Evolutionary conservation across 805 yeast genomes (phyloP), one percentile per base, ranked within the genome.

Genomic region (Zygoascus bituminiphila): DNA sequence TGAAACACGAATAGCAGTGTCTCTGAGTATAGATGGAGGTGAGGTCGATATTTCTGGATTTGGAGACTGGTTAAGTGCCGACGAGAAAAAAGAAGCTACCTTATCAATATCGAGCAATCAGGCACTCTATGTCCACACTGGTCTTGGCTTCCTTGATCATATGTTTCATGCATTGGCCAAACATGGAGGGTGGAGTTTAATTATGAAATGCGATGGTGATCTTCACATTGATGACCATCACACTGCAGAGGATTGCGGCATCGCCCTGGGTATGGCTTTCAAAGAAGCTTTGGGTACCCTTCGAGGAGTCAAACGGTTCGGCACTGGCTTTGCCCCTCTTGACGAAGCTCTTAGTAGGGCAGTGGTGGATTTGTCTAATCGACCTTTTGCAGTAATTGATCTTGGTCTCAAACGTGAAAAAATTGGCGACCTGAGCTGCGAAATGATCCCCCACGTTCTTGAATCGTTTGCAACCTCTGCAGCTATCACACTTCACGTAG

Each of bases 141-240:
- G 98, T 46, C 78, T 93, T 48, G 98, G 98, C 0, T 93, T 93
- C 63, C 69, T 91, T 50, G 98, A 93, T 70, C 98, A 93, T 67
- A 93, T 93, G 98, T 72, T 93, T 43, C 96, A 91, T 60, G 98
- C 98, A 0, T 72, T 93, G 58, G 96, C 98, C 36, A 93, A 93
- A 62, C 98, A 93, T 67, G 74, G 95, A 1, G 98, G 98, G 15
- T 93, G 98, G 98, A 86, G 96, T 10, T 63, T 93, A 49, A 72
- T 86, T 29, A 76, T 93, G 17, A 95, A 84, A 62, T 91, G 98
- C 67, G 77, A 83, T 50, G 98, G 98, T 41, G 98, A 93, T 65
- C 71, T 88, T 57, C 94, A 88, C 66, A 89, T 93, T 47, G 98
- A 93, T 66, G 98, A 93, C 67, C 98, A 93, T 66, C 98, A 93